These are phyloP conservation scores for Pseudozyma hubeiensis DNA, from an alignment of 1,284 basidiomycete species.

Conservation along the genomic window DNA sequence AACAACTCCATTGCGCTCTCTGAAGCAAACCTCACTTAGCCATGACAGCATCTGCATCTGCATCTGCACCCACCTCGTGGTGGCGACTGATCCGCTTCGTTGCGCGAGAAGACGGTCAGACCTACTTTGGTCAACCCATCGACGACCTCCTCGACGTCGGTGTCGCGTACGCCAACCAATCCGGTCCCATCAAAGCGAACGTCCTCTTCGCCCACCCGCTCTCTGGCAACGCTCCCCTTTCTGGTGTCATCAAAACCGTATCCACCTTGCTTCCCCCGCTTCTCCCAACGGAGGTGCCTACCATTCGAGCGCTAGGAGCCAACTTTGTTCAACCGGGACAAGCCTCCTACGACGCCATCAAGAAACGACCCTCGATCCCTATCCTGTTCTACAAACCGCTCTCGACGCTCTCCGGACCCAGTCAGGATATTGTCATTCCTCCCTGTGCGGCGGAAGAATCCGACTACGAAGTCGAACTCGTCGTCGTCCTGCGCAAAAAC, in stretches of 20 bases:
- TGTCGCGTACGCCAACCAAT: slow-evolving; percentile 29
- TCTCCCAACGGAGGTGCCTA: slow-evolving; percentile 15
- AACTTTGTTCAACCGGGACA: slow-evolving; percentile 50
- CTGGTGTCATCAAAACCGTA: slow-evolving; percentile 43
- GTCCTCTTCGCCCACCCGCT: slow-evolving; percentile 39
- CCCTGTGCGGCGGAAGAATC: slow-evolving; percentile 36
- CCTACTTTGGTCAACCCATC: slow-evolving; percentile 54
- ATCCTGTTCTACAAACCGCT: slow-evolving; percentile 60
- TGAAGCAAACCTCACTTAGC: neutral
- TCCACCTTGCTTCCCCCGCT: slow-evolving; percentile 43
- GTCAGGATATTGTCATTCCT: slow-evolving; percentile 44
- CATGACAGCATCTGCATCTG: slow-evolving; percentile 1
- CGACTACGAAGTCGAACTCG: slow-evolving; percentile 61
- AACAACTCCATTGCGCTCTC: neutral
- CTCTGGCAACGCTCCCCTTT: slow-evolving; percentile 6
- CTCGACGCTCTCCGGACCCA: slow-evolving; percentile 35
- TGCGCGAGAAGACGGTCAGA: slow-evolving; percentile 50
- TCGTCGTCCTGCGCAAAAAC: slow-evolving; percentile 38
- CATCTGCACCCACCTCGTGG: slow-evolving; percentile 29
- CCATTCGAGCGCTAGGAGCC: slow-evolving; percentile 46
- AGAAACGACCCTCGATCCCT: slow-evolving; percentile 42
- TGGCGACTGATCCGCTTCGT: slow-evolving; percentile 58
- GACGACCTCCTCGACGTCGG: slow-evolving; percentile 45
- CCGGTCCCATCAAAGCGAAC: slow-evolving; percentile 20
- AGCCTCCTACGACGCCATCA: slow-evolving; percentile 22